These are phyloP conservation scores for Aureobasidium subglaciale DNA, from an alignment of 2,329 filamentous ascomycete species.

Conservation along the genomic window DNA sequence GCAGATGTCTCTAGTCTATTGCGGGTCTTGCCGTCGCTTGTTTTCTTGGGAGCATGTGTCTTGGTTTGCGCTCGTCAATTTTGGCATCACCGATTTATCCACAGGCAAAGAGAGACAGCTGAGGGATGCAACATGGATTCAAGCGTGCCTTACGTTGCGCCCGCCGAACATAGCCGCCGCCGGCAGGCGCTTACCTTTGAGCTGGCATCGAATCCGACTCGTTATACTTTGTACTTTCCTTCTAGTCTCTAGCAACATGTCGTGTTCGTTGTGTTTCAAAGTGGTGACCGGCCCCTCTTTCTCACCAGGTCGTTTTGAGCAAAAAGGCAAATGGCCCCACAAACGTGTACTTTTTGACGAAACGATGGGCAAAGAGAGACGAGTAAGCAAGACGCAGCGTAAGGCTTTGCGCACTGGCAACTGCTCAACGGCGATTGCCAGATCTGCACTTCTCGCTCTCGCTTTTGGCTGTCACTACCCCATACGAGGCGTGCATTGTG, in stretches of 20 bases:
- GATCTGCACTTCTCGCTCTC: conserved; percentile 9
- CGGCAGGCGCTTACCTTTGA: neutral
- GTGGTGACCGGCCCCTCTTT: neutral
- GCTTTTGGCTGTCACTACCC: neutral
- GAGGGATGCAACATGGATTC: neutral
- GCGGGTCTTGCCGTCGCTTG: neutral
- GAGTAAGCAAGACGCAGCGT: conserved; percentile 6
- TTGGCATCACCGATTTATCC: neutral
- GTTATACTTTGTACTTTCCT: neutral
- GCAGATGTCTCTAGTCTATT: neutral
- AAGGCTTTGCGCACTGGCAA: neutral
- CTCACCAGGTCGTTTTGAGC: neutral
- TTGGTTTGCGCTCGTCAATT: neutral
- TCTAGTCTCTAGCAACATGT: neutral
- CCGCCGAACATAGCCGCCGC: conserved; percentile 4
- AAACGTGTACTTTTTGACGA: neutral
- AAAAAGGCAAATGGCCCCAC: neutral
- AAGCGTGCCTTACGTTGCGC: conserved; percentile 1
- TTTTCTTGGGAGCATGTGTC: too few species aligned
- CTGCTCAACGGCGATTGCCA: neutral
- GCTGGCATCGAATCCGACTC: conserved; percentile 8
- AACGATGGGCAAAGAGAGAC: neutral
- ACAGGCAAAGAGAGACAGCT: too few species aligned
- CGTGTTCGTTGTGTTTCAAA: conserved; percentile 3
- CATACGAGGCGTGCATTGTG: neutral